Evolutionary conservation across 352 stramenopile species (phyloP).

Genomic region (Saprolegnia diclina): DNA sequence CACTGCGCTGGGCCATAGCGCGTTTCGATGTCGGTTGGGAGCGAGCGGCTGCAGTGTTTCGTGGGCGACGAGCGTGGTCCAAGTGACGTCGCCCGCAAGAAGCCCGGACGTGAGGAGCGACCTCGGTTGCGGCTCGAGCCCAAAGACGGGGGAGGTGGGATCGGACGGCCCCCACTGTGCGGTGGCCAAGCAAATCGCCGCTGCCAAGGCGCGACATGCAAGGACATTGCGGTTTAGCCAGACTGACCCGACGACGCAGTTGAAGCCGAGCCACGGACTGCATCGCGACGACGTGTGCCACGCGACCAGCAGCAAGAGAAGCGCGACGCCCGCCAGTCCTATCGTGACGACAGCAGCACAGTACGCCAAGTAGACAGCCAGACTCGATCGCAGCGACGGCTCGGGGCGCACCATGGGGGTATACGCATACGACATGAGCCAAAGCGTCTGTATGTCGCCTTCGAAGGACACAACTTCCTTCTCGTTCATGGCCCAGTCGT

Average conservation of each 20-base stretch:
- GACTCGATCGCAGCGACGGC: background rate
- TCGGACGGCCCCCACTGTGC: background rate
- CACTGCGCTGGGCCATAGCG: background rate
- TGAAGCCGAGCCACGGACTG: constrained; percentile 1
- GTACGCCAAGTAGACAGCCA: background rate
- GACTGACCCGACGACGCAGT: background rate
- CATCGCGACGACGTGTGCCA: background rate
- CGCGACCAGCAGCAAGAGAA: background rate
- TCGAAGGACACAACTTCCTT: constrained; percentile 18
- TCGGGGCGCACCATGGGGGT: background rate
- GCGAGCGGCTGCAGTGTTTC: background rate
- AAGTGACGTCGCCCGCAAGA: background rate
- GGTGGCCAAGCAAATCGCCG: background rate
- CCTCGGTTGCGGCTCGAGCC: background rate
- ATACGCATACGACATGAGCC: constrained; percentile 6
- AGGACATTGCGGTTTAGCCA: constrained; percentile 1
- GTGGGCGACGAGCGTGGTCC: background rate
- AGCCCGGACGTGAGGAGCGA: background rate
- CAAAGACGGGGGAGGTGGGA: no score
- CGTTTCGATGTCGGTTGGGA: background rate
- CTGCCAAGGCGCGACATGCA: background rate
- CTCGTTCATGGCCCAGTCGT: constrained; percentile 16
- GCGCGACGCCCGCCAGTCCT: background rate
- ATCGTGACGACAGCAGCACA: background rate
- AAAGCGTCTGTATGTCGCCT: background rate